phyloP scores from a whole-genome alignment of 257 asterid genomes.

The Nicotiana obtusifolia region DNA sequence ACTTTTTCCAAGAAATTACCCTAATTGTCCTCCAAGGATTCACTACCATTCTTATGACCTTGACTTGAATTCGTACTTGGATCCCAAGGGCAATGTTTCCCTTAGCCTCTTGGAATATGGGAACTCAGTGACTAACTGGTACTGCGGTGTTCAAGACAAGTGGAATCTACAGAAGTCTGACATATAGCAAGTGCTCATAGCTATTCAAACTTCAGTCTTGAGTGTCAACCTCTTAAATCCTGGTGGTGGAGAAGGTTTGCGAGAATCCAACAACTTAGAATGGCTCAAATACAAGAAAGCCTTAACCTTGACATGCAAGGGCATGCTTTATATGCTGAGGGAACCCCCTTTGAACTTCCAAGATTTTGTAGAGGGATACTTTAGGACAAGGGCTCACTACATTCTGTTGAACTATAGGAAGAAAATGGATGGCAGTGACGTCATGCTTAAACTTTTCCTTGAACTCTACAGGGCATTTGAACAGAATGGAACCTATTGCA shows the following conservation, averaged over 20 bases:
- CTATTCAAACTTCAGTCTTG: constrained; percentile 13
- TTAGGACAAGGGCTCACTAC: constrained; percentile 30
- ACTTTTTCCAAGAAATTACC: constrained; percentile 23
- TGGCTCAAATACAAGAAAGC: not conserved
- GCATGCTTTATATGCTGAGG: constrained; percentile 20
- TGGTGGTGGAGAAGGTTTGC: not conserved
- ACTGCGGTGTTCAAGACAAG: not conserved
- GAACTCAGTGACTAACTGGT: not conserved
- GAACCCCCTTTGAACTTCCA: constrained; percentile 20
- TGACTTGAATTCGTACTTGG: constrained; percentile 18
- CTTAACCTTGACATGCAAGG: constrained; percentile 17
- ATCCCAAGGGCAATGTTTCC: constrained; percentile 6
- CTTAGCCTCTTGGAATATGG: not conserved
- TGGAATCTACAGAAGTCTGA: constrained; percentile 11
- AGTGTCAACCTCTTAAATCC: not conserved
- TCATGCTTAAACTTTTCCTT: constrained; percentile 18
- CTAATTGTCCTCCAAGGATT: constrained; percentile 26
- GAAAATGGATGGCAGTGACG: constrained; percentile 6
- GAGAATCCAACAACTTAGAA: not conserved
- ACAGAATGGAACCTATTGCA: constrained; percentile 30
- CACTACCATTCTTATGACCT: constrained; percentile 15
- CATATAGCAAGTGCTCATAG: constrained; percentile 19
- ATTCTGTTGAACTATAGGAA: constrained; percentile 24
- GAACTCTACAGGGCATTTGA: constrained; percentile 22
- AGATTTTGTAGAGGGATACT: constrained; percentile 33